Evolutionary conservation across 495 filamentous ascomycete genomes (phyloP), one percentile per base, ranked within the genome.

Genomic region (Astrothelium macrocarpum): DNA sequence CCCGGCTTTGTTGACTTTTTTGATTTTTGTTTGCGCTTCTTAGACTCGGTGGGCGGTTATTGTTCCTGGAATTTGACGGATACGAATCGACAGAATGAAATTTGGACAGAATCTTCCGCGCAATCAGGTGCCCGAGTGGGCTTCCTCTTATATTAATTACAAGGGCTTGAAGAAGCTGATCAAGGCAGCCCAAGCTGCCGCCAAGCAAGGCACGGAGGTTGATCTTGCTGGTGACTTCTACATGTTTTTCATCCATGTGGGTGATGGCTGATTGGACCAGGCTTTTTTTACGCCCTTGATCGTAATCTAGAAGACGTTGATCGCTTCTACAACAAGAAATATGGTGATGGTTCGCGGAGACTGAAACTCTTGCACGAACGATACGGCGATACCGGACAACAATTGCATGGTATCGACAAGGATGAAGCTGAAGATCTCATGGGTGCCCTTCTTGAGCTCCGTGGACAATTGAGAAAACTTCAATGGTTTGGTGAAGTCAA

Each of bases 401-500:
- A 74, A 29, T 72, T 71, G 14, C 79, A 85, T 59, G 73, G 71
- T 25, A 72, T 87, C 26, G 85, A 87, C 67, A 76, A 79, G 59
- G 90, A 96, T 70, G 94, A 97, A 69, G 80, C 83, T 29, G 89
- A 94, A 70, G 94, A 98, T 72, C 81, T 97, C 45, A 87, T 93
- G 78, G 88, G 86, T 42, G 90, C 92, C 39, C 79, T 97, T 59
- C 81, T 97, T 32, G 94, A 97, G 71, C 80, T 97, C 59, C 82
- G 94, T 49, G 86, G 86, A 59, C 89, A 94, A 65, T 74, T 97
- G 63, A 83, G 93, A 49, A 97, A 97, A 66, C 79, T 98, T 64
- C 89, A 95, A 75, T 97, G 92, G 92, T 97, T 96, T 66, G 95
- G 91, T 31, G 94, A 97, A 77, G 91, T 97, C 68, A 98, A 98